Evolutionary conservation across 306 rosid genomes (phyloP).

Genomic region (Glycine latifolia): DNA sequence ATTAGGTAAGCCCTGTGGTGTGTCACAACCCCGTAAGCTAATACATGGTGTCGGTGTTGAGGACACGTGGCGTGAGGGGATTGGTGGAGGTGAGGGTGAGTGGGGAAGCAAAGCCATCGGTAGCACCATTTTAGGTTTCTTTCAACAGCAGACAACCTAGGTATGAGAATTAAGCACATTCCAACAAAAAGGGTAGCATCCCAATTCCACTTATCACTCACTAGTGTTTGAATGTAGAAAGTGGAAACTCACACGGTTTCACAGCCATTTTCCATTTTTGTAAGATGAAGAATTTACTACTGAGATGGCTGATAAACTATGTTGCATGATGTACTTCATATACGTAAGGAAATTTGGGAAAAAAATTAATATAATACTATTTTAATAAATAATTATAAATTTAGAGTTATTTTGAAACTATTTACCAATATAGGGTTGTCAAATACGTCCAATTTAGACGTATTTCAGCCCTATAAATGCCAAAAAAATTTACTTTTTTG

Average conservation of each 20-base stretch:
- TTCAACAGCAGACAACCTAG: constrained; percentile 59
- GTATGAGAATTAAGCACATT: constrained; percentile 13
- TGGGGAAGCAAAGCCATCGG: constrained; percentile 80
- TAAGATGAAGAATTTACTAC: background rate
- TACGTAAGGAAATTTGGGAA: no score
- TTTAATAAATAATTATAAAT: no score
- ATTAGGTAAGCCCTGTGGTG: constrained; percentile 34
- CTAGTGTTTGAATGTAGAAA: constrained; percentile 35
- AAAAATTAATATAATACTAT: no score
- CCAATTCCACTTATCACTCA: constrained; percentile 19
- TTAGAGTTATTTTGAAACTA: no score
- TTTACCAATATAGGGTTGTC: no score
- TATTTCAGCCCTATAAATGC: no score
- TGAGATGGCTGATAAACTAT: background rate
- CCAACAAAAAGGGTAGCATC: constrained; percentile 39
- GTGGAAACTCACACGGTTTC: constrained; percentile 16
- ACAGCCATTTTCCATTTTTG: constrained; percentile 3
- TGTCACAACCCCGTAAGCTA: constrained; percentile 58
- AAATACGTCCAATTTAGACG: no score
- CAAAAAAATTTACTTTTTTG: no score
- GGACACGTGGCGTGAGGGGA: constrained; percentile 55
- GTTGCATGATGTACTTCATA: background rate
- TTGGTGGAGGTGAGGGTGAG: constrained; percentile 58
- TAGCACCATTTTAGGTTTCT: constrained; percentile 55
- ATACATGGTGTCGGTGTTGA: constrained; percentile 72